Conservation (phyloP, 2,329 filamentous ascomycete species). For the Ceratocystiopsis sp. region DNA sequence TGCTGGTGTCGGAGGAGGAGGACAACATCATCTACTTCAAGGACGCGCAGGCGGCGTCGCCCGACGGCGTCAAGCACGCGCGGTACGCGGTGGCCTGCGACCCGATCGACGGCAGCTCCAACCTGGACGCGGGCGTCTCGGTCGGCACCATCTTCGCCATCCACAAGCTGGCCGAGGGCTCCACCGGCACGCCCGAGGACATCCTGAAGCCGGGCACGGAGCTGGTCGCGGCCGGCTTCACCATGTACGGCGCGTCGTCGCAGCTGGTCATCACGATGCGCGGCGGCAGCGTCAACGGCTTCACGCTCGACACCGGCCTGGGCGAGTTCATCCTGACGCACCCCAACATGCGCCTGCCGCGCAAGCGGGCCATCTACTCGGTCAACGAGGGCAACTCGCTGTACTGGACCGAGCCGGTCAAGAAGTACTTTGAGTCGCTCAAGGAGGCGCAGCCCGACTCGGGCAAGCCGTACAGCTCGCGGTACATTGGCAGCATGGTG, state of each 20-base stretch:
- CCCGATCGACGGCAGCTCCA: slow-evolving; percentile 94
- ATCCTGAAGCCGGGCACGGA: slow-evolving; percentile 80
- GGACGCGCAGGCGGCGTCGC: background rate
- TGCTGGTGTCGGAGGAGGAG: slow-evolving; percentile 96
- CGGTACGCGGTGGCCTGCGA: slow-evolving; percentile 94
- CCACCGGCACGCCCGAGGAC: slow-evolving; percentile 62
- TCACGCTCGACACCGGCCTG: slow-evolving; percentile 89
- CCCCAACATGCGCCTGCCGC: slow-evolving; percentile 79
- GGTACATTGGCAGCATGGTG: slow-evolving; percentile 97
- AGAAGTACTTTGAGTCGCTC: slow-evolving; percentile 74
- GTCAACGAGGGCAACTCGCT: slow-evolving; percentile 97
- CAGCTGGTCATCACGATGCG: slow-evolving; percentile 97
- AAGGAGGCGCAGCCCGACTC: slow-evolving; percentile 54
- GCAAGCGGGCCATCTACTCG: slow-evolving; percentile 74
- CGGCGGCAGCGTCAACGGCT: slow-evolving; percentile 82
- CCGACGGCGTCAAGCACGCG: slow-evolving; percentile 40
- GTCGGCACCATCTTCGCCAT: slow-evolving; percentile 95
- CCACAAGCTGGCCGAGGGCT: slow-evolving; percentile 70
- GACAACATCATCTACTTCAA: slow-evolving; percentile 83
- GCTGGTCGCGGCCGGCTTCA: slow-evolving; percentile 90
- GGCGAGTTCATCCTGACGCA: slow-evolving; percentile 99
- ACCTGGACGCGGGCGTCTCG: slow-evolving; percentile 92
- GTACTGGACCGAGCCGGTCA: slow-evolving; percentile 85
- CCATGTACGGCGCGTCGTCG: slow-evolving; percentile 96
- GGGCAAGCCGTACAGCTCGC: slow-evolving; percentile 80